phyloP scores from a whole-genome alignment of 208 protist species.

The Novymonas esmeraldas region DNA sequence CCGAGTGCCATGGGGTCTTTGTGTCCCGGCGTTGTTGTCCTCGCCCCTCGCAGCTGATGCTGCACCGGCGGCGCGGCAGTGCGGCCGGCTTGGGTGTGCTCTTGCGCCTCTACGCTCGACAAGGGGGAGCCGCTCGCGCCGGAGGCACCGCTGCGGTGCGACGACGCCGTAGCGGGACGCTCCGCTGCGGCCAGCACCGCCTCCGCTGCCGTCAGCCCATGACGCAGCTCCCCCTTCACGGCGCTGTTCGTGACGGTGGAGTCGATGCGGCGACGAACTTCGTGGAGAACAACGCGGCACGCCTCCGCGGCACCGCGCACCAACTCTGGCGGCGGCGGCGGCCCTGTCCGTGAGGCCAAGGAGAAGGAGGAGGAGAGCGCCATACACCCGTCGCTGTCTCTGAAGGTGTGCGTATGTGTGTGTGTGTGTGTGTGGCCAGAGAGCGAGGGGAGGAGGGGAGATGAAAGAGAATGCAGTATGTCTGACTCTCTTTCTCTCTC shows the following conservation, averaged over 20 bases:
- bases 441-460: no score
- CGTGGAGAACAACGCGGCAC: constrained; percentile 26
- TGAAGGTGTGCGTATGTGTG: background rate
- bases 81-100: no score
- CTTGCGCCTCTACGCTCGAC: background rate
- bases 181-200: constrained; percentile 14
- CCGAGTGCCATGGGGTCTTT: background rate
- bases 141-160: constrained; percentile 3
- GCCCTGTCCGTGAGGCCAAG: background rate
- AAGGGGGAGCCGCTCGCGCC: background rate
- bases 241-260: constrained; percentile 16
- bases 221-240: constrained; percentile 39
- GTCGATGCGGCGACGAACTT: constrained; percentile 33
- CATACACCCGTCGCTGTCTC: background rate
- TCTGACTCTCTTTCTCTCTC: no score
- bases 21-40: background rate
- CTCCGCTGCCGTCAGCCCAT: constrained; percentile 29
- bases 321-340: constrained; percentile 6
- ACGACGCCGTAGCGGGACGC: background rate
- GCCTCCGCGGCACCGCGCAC: constrained; percentile 18
- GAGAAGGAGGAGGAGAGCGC: constrained; percentile 9
- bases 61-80: background rate
- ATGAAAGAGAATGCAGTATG: no score
- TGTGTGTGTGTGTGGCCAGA: background rate
- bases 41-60: background rate